Base-by-base conservation (phyloP, 2,329 filamentous ascomycete species). In the Botryotinia calthae region DNA sequence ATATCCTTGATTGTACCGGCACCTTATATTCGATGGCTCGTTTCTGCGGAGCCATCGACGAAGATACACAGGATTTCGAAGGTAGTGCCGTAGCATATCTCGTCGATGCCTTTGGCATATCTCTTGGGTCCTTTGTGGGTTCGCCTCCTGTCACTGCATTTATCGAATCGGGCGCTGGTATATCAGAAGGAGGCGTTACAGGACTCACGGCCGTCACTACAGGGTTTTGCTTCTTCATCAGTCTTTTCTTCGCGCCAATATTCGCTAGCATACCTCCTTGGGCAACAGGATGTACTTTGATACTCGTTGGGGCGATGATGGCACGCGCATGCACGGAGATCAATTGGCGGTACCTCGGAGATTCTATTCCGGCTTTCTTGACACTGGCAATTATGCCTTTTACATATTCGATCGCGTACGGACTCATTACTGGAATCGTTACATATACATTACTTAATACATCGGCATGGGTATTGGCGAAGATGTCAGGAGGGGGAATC, bases 231-330 rank as follows among this genome's bases (percentile, higher is more conserved):
- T 97, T 97, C 85, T 91, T 97, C 84, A 89, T 97, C 80, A 89
- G 92, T 73, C 88, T 97, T 74, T 97, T 97, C 86, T 97, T 97
- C 80, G 93, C 94, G 0, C 94, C 94, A 0, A 95, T 97, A 73
- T 97, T 97, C 79, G 93, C 94, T 16, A 95, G 92, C 0, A 96
- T 97, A 73, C 94, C 94, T 7, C 91, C 93, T 0, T 97, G 93
- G 93, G 94, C 94, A 4, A 97, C 94, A 0, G 94, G 94, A 65
- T 94, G 92, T 80, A 94, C 94, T n/a, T 87, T 97, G 40, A 87
- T 97, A 77, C 89, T 97, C 56, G 93, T 97, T 71, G 94, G 94
- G n/a, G 90, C 90, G 31, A 91, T 97, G 87, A 97, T 97, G 94
- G 89, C 91, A 72, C 87, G 89, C 74, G 87, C 92, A 1, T 92